Evolutionary conservation across 371 early-diverging fungal species (phyloP).

Genomic region (Rhizopus arrhizus): DNA sequence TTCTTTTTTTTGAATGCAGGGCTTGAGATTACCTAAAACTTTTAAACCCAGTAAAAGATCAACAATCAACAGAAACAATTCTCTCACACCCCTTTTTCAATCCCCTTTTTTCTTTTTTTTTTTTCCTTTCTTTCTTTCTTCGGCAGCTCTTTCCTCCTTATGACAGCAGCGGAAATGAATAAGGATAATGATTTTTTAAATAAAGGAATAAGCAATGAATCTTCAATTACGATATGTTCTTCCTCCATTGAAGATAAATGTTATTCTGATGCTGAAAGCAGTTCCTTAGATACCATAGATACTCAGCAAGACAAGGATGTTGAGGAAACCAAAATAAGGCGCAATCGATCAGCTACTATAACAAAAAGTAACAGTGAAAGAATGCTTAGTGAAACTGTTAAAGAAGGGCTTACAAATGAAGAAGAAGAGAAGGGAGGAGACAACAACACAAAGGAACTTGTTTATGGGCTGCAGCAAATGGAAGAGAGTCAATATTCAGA

Average conservation of each 20-base stretch:
- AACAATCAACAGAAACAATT: no score
- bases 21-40: no score
- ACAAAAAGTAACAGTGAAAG: slow-evolving; percentile 15
- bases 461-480: slow-evolving; percentile 26
- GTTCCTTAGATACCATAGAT: slow-evolving; percentile 26
- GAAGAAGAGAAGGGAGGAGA: slow-evolving; percentile 5
- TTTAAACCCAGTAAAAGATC: no score
- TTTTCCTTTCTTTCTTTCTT: not conserved
- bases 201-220: slow-evolving; percentile 17
- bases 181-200: slow-evolving; percentile 4
- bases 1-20: no score
- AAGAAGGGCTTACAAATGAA: not conserved
- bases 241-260: slow-evolving; percentile 23
- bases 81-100: no score
- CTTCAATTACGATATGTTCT: slow-evolving; percentile 16
- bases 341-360: slow-evolving; percentile 28
- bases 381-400: not conserved
- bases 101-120: slow-evolving; percentile 2
- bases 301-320: slow-evolving; percentile 14
- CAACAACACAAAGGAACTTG: slow-evolving; percentile 18
- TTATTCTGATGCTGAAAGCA: slow-evolving; percentile 21
- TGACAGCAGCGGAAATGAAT: not conserved
- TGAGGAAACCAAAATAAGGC: slow-evolving; percentile 2
- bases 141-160: not conserved
- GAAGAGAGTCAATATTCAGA: slow-evolving; percentile 24